These are phyloP conservation scores for Trichoderma semiorbis DNA, from an alignment of 2,329 filamentous ascomycete genomes.

Conservation along the genomic window DNA sequence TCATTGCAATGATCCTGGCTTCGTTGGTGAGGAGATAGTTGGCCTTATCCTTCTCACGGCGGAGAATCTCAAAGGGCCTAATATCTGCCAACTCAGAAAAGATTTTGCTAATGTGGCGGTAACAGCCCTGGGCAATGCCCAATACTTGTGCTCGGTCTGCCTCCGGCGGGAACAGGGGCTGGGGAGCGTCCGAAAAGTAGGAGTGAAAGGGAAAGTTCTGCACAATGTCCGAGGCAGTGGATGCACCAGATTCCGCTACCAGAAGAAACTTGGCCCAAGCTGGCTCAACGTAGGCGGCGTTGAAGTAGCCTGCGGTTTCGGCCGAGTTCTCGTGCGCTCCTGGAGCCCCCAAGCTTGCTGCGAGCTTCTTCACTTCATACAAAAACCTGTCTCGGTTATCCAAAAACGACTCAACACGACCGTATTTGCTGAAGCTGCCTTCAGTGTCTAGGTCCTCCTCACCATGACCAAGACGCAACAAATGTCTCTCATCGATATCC, in stretches of 20 bases:
- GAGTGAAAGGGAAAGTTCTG: constrained; percentile 79
- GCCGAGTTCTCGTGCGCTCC: constrained; percentile 95
- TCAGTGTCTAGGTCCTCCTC: constrained; percentile 91
- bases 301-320: constrained; percentile 96
- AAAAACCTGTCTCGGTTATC: constrained; percentile 79
- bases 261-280: constrained; percentile 81
- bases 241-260: constrained; percentile 51
- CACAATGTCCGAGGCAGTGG: constrained; percentile 60
- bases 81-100: constrained; percentile 92
- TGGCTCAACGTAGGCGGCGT: constrained; percentile 84
- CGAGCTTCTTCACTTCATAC: constrained; percentile 79
- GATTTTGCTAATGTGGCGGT: constrained; percentile 82
- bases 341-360: constrained; percentile 77
- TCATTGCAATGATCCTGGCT: constrained; percentile 98
- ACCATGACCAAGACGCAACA: constrained; percentile 87
- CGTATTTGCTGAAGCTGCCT: constrained; percentile 87
- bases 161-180: constrained; percentile 72
- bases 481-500: constrained; percentile 91
- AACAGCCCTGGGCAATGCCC: constrained; percentile 79
- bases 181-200: constrained; percentile 85
- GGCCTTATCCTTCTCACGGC: constrained; percentile 84
- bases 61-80: constrained; percentile 89
- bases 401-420: constrained; percentile 90
- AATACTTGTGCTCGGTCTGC: constrained; percentile 63
- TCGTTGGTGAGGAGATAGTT: constrained; percentile 95